Conservation (phyloP, 1,139 yeast genomes). For the Taphrina betulina region DNA sequence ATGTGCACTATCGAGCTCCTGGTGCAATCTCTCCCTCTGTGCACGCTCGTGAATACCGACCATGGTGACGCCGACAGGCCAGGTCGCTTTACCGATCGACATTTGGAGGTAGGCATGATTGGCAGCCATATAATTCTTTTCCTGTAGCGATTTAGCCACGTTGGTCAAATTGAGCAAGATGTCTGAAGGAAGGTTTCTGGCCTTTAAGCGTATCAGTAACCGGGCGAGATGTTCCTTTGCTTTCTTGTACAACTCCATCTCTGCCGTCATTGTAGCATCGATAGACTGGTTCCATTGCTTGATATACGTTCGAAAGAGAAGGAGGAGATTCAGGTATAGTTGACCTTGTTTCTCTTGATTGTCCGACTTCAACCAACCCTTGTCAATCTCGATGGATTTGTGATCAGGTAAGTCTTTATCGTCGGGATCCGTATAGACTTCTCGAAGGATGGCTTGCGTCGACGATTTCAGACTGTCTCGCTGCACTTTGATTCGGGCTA, state of each 20-base stretch:
- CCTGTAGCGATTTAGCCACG: constrained; percentile 60
- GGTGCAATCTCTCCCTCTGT: constrained; percentile 51
- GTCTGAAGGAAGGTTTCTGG: constrained; percentile 49
- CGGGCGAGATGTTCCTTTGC: constrained; percentile 54
- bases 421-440: constrained; percentile 8
- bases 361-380: constrained; percentile 42
- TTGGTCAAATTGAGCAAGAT: constrained; percentile 61
- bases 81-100: constrained; percentile 83
- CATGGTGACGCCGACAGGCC: constrained; percentile 85
- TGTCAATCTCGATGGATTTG: constrained; percentile 40
- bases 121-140: constrained; percentile 55
- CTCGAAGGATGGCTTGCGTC: not conserved
- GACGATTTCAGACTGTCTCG: constrained; percentile 13
- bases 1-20: constrained; percentile 53
- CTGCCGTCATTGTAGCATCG: constrained; percentile 31
- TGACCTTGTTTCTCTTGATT: constrained; percentile 4
- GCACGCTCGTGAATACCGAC: constrained; percentile 79
- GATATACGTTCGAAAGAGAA: constrained; percentile 9
- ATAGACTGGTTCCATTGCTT: constrained; percentile 39
- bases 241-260: not conserved
- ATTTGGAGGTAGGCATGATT: constrained; percentile 70
- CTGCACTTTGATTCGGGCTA: constrained; percentile 35
- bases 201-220: constrained; percentile 59
- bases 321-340: not conserved
- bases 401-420: constrained; percentile 11